These are phyloP conservation scores for Obba rivulosa DNA, from an alignment of 768 basidiomycete species.

Conservation along the genomic window DNA sequence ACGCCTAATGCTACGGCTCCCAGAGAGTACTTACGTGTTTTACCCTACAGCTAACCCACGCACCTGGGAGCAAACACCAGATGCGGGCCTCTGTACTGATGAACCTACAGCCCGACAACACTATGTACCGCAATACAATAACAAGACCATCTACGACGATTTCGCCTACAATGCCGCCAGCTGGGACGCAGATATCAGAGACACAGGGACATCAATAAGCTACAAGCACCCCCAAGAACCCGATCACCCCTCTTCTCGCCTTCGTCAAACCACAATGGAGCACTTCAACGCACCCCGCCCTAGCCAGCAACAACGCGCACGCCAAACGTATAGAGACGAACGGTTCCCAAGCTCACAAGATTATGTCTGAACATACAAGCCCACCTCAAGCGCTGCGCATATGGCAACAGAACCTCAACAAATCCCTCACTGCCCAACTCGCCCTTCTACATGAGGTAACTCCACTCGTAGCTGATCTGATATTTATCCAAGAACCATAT, in stretches of 20 bases:
- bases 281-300: neutral
- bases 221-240: too few relatives aligned
- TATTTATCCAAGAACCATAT: slow-evolving; percentile 36
- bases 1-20: neutral
- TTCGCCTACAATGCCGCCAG: too few relatives aligned
- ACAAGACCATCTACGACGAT: too few relatives aligned
- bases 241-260: neutral
- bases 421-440: slow-evolving; percentile 16
- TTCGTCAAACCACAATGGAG: neutral
- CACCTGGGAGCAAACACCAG: slow-evolving; percentile 14
- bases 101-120: neutral
- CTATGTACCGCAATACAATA: too few relatives aligned
- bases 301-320: neutral
- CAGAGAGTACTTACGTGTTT: slow-evolving; percentile 7
- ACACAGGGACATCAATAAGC: too few relatives aligned
- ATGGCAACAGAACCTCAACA: slow-evolving; percentile 26
- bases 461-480: slow-evolving; percentile 23
- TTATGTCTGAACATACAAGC: neutral
- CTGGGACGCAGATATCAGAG: too few relatives aligned
- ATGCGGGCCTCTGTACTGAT: too few relatives aligned
- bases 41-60: slow-evolving; percentile 3
- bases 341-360: neutral
- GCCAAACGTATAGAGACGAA: neutral
- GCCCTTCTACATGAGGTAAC: slow-evolving; percentile 9
- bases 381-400: slow-evolving; percentile 7